phyloP scores from a whole-genome alignment of 2,329 filamentous ascomycete genomes.

The Madurella fahalii region DNA sequence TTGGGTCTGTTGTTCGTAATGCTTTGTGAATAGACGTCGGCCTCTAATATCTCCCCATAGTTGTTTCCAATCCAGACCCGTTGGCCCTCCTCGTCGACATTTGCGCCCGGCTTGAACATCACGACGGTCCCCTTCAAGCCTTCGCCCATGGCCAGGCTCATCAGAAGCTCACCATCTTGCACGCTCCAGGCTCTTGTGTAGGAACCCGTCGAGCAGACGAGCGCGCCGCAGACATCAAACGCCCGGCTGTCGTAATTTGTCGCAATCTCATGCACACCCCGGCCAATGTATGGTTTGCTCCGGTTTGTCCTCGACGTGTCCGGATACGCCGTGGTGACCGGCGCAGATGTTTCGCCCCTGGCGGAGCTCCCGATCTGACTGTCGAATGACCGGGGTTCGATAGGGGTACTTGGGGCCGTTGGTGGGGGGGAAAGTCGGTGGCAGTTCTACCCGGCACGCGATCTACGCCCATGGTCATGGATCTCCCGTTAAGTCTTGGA shows the following conservation, averaged over 20 bases:
- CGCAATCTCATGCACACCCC: conserved; percentile 69
- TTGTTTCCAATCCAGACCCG: conserved; percentile 88
- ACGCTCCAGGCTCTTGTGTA: conserved; percentile 87
- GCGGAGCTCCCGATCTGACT: conserved; percentile 31
- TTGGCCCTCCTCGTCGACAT: conserved; percentile 75
- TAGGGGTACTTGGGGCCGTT: conserved; percentile 14
- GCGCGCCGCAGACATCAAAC: conserved; percentile 83
- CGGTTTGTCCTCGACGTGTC: conserved; percentile 82
- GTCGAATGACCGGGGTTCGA: conserved; percentile 17
- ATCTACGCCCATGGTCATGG: conserved; percentile 46
- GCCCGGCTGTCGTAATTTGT: conserved; percentile 84
- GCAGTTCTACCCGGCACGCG: conserved; percentile 37
- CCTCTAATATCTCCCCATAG: conserved; percentile 80
- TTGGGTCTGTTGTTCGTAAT: conserved; percentile 64
- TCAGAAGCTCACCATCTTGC: conserved; percentile 71
- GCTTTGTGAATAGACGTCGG: conserved; percentile 72
- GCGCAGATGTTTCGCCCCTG: conserved; percentile 37
- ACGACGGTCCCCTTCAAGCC: conserved; percentile 77
- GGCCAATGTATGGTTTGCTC: conserved; percentile 69
- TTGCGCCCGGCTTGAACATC: conserved; percentile 76
- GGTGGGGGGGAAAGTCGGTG: conserved; percentile 35
- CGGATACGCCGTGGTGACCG: conserved; percentile 60
- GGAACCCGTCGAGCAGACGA: conserved; percentile 80
- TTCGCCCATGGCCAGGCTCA: conserved; percentile 81
- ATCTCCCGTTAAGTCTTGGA: conserved; percentile 42